These are phyloP conservation scores for Arctium lappa DNA, from an alignment of 129 eudicot genomes.

Conservation along the genomic window DNA sequence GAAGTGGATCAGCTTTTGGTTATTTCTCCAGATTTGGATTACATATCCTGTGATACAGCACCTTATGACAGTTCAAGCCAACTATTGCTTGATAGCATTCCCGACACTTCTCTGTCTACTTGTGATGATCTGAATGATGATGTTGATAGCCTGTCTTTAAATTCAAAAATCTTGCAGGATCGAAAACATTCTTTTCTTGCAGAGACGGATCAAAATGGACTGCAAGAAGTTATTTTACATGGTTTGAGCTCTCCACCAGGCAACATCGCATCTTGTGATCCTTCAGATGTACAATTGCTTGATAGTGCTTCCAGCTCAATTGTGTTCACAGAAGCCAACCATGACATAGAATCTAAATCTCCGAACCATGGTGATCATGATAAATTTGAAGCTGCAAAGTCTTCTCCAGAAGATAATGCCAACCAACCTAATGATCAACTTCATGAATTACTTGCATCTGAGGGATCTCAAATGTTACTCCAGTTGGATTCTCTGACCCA, in stretches of 20 bases:
- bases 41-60: background rate
- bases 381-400: conserved; percentile 21
- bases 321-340: conserved; percentile 15
- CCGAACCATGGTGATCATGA: conserved; percentile 18
- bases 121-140: background rate
- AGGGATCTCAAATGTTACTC: conserved; percentile 5
- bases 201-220: conserved; percentile 14
- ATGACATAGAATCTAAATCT: conserved; percentile 16
- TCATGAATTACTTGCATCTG: background rate
- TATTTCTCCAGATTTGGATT: conserved; percentile 18
- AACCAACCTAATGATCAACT: conserved; percentile 18
- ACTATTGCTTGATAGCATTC: background rate
- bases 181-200: background rate
- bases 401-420: conserved; percentile 17
- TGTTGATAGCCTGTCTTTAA: conserved; percentile 2
- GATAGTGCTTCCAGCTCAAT: conserved; percentile 23
- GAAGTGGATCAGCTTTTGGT: conserved; percentile 15
- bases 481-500: conserved; percentile 15
- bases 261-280: conserved; percentile 3
- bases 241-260: conserved; percentile 14
- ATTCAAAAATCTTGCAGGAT: conserved; percentile 3
- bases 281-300: conserved; percentile 22
- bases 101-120: background rate
- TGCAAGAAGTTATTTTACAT: background rate
- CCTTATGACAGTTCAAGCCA: conserved; percentile 14